phyloP scores from a whole-genome alignment of 176 grass and related monocot genomes.

The Chloris gayana region DNA sequence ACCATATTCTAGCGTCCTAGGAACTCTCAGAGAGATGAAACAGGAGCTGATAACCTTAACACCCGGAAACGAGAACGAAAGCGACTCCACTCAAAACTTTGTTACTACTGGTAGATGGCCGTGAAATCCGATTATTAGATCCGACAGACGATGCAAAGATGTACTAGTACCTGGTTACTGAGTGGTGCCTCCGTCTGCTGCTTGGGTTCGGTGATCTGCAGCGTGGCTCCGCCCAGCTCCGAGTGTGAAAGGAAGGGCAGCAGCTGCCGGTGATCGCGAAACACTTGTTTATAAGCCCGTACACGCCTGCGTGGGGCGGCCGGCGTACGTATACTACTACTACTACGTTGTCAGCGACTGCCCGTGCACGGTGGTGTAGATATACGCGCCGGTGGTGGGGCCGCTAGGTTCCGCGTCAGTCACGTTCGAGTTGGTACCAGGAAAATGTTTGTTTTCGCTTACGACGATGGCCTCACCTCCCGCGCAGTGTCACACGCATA shows the following conservation, averaged over 20 bases:
- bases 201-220: not conserved
- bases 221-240: too few species aligned
- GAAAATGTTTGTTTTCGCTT: not conserved
- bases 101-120: not conserved
- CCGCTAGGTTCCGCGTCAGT: not conserved
- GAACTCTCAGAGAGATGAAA: conserved; percentile 18
- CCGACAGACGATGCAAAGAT: not conserved
- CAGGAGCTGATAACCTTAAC: conserved; percentile 2
- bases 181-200: not conserved
- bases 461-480: not conserved
- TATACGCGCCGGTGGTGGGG: not conserved
- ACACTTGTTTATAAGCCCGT: conserved; percentile 20
- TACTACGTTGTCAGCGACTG: not conserved
- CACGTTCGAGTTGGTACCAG: not conserved
- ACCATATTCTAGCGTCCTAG: conserved; percentile 16
- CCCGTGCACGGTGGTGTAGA: not conserved
- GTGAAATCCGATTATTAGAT: conserved; percentile 1
- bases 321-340: not conserved
- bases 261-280: conserved; percentile 18
- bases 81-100: not conserved
- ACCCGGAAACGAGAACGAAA: not conserved
- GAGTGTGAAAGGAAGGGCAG: not conserved
- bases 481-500: not conserved
- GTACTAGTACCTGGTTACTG: not conserved
- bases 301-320: not conserved